A percentile compares a stretch with the other conserved stretches of the same genome.
Conservation (phyloP, 2,329 filamentous ascomycete species). For the Colletotrichum australisinense region DNA sequence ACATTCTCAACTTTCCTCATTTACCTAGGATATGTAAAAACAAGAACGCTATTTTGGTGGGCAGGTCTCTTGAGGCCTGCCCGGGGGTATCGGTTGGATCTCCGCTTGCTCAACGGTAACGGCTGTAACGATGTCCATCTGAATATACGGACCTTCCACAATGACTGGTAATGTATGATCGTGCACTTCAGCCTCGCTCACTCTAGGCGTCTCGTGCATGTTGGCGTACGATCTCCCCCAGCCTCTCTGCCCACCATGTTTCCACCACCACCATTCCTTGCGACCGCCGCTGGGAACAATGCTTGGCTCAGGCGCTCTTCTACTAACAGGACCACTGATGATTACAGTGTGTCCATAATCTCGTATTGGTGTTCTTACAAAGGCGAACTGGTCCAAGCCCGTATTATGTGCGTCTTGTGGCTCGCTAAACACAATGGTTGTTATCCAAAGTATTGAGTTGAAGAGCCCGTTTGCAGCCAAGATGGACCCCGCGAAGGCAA, state of each 20-base stretch:
- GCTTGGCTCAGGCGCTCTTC: background rate
- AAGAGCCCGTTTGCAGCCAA: conserved; percentile 60
- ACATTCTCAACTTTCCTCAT: background rate
- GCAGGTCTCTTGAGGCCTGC: background rate
- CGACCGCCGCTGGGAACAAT: background rate
- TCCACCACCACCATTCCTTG: conserved; percentile 34
- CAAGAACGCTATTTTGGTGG: background rate
- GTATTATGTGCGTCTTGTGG: conserved; percentile 43
- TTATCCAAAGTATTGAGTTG: conserved; percentile 51
- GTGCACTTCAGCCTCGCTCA: background rate
- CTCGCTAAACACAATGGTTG: conserved; percentile 43
- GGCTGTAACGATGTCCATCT: conserved; percentile 56
- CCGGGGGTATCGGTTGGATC: background rate
- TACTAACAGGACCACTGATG: conserved; percentile 20
- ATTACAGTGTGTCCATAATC: conserved; percentile 26
- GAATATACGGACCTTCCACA: conserved; percentile 42
- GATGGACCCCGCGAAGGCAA: conserved; percentile 62
- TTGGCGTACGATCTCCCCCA: conserved; percentile 27
- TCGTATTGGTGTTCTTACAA: conserved; percentile 34
- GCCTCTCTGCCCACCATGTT: conserved; percentile 5
- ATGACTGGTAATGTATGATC: background rate
- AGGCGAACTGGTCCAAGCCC: conserved; percentile 38
- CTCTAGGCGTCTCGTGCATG: conserved; percentile 4
- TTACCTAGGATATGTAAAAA: background rate
- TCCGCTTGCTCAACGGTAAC: conserved; percentile 50